phyloP scores from a whole-genome alignment of 352 stramenopile genomes.

The Phytophthora podocarpi region DNA sequence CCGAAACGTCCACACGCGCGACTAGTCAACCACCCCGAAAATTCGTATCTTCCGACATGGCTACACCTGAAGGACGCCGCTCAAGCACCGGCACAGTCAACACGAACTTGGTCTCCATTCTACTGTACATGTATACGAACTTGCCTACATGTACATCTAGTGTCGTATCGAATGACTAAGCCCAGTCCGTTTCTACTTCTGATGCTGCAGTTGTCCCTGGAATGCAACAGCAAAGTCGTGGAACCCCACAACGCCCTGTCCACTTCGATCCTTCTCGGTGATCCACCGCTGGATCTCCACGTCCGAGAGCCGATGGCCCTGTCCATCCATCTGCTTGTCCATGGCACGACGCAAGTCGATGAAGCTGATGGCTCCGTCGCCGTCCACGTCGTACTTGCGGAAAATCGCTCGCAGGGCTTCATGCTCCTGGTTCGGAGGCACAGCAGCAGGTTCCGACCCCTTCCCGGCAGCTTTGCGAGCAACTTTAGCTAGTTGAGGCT shows the following conservation, averaged over 20 bases:
- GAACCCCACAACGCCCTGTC: conserved; percentile 47
- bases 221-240: conserved; percentile 50
- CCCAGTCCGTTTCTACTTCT: background rate
- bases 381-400: conserved; percentile 54
- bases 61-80: conserved; percentile 18
- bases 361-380: conserved; percentile 55
- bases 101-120: no score
- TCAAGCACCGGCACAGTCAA: conserved; percentile 3
- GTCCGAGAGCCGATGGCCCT: conserved; percentile 30
- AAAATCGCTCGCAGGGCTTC: conserved; percentile 45
- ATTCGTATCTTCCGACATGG: conserved; percentile 22
- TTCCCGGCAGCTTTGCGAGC: background rate
- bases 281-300: conserved; percentile 62
- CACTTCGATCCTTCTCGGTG: conserved; percentile 50
- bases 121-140: no score
- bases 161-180: no score
- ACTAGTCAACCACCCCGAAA: conserved; percentile 9
- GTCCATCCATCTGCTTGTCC: conserved; percentile 10
- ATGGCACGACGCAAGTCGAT: conserved; percentile 51
- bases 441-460: background rate
- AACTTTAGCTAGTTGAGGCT: background rate
- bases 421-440: background rate
- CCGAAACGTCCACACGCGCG: conserved; percentile 11
- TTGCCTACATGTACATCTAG: no score
- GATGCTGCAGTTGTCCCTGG: conserved; percentile 1